Evolutionary conservation across 2,329 filamentous ascomycete genomes (phyloP), one percentile per base, ranked within the genome.

Genomic region (Paraconiothyrium brasiliense): DNA sequence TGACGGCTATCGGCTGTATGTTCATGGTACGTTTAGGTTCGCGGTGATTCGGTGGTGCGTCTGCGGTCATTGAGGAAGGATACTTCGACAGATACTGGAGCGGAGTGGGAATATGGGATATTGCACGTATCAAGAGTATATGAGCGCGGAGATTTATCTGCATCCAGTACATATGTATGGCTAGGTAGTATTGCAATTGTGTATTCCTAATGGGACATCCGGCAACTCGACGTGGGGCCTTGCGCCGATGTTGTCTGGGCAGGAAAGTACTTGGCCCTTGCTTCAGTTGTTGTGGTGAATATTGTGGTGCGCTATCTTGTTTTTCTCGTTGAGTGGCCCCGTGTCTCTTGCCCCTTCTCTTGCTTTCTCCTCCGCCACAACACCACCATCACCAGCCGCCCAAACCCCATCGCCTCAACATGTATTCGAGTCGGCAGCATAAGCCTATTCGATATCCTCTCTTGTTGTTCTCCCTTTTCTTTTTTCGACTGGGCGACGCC

Each of bases 341-440:
- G 37, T 54, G 34, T 10, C 35, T 30, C 14, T n/a, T 41, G 41
- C 46, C 46, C 51, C 9, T 46, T 32, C 20, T 16, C 50, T 16
- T 34, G 10, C 35, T 35, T 24, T 32, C 50, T 54, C 51, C 39
- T 55, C n/a, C 41, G 2, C 13, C 24, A 32, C 41, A 34, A 44
- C 52, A 55, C 39, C 52, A 55, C 39, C 52, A 55, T 10, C 50
- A 16, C 6, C 32, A 39, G 27, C 27, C 27, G 27, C 27, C 27
- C 13, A 34, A 20, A 39, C 30, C n/a, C 13, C 20, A 13, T 6
- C 9, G 30, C 41, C 1, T 9, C 16, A 11, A 11, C n/a, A 43
- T 34, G 1, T 32, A 22, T 20, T 16, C 10, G 32, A n/a, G 4
- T 3, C 13, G 47, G 2, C 7, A 11, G 4, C 27, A 35, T 3